phyloP scores from a whole-genome alignment of 805 yeast species.

The Metschnikowia cerradonensis region DNA sequence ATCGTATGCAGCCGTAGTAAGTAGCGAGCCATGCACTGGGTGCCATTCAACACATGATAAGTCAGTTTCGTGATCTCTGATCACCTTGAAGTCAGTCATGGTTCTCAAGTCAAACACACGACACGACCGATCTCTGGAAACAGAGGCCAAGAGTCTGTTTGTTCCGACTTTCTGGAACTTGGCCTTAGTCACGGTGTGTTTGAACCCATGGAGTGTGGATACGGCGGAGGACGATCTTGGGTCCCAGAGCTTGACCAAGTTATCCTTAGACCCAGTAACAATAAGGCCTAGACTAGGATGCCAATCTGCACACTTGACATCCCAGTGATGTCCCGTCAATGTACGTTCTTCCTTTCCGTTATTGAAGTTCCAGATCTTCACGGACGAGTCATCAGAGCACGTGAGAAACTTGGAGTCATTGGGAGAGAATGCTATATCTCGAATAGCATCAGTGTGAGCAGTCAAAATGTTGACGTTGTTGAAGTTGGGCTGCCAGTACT shows the following conservation, averaged over 20 bases:
- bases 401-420: slow-evolving; percentile 90
- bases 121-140: slow-evolving; percentile 84
- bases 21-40: slow-evolving; percentile 74
- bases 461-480: slow-evolving; percentile 81
- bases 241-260: slow-evolving; percentile 91
- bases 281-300: slow-evolving; percentile 83
- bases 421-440: slow-evolving; percentile 87
- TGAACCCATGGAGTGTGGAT: slow-evolving; percentile 83
- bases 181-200: slow-evolving; percentile 87
- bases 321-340: slow-evolving; percentile 96
- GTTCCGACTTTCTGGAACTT: slow-evolving; percentile 83
- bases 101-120: slow-evolving; percentile 83
- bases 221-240: slow-evolving; percentile 77
- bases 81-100: slow-evolving; percentile 69
- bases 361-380: slow-evolving; percentile 93
- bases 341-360: slow-evolving; percentile 78
- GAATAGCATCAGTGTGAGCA: slow-evolving; percentile 76
- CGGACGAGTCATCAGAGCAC: slow-evolving; percentile 84
- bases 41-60: slow-evolving; percentile 88
- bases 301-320: slow-evolving; percentile 96
- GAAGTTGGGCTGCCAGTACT: slow-evolving; percentile 97
- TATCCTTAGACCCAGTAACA: slow-evolving; percentile 94
- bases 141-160: slow-evolving; percentile 69
- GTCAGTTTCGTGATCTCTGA: slow-evolving; percentile 80
- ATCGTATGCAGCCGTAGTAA: slow-evolving; percentile 84